Percentiles rank a stretch among this genome's conserved stretches.
phyloP scores from a whole-genome alignment of 2,329 filamentous ascomycete genomes.

The Leptographium wingfieldii region DNA sequence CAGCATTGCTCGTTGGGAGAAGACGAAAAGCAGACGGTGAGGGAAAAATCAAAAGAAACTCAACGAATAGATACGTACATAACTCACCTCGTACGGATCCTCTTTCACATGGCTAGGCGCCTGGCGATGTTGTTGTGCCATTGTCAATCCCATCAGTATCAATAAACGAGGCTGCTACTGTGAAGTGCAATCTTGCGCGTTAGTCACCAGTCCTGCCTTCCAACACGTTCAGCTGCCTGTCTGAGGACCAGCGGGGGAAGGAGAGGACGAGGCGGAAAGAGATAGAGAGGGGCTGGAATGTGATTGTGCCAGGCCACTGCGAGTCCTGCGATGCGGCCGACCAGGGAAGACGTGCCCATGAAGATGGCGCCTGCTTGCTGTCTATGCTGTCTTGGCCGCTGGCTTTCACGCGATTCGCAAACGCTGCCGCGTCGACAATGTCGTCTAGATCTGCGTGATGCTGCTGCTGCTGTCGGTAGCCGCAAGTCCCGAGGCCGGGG shows the following conservation, averaged over 20 bases:
- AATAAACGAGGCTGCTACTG: constrained; percentile 2
- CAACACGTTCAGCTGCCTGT: neutral
- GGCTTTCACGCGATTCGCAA: neutral
- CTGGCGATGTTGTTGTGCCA: constrained; percentile 33
- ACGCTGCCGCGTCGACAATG: neutral
- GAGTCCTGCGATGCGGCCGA: neutral
- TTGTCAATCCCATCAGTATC: constrained; percentile 28
- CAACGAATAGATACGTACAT: constrained; percentile 8
- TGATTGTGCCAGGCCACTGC: neutral
- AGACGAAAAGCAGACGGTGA: neutral
- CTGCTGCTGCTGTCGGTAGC: neutral
- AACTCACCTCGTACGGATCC: constrained; percentile 30
- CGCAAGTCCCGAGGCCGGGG: neutral
- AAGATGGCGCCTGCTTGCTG: neutral
- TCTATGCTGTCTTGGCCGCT: neutral
- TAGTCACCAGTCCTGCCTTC: neutral
- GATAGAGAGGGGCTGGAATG: neutral
- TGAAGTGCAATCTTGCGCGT: neutral
- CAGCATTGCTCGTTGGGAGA: neutral
- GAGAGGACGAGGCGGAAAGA: neutral
- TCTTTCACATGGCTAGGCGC: constrained; percentile 30
- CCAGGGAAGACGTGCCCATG: neutral
- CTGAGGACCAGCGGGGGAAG: too few relatives aligned
- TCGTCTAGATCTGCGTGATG: neutral
- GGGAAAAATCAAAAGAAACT: neutral